A percentile compares a stretch with the other conserved stretches of the same genome.
phyloP scores from a whole-genome alignment of 208 protist genomes.

The Porcisia deanei region DNA sequence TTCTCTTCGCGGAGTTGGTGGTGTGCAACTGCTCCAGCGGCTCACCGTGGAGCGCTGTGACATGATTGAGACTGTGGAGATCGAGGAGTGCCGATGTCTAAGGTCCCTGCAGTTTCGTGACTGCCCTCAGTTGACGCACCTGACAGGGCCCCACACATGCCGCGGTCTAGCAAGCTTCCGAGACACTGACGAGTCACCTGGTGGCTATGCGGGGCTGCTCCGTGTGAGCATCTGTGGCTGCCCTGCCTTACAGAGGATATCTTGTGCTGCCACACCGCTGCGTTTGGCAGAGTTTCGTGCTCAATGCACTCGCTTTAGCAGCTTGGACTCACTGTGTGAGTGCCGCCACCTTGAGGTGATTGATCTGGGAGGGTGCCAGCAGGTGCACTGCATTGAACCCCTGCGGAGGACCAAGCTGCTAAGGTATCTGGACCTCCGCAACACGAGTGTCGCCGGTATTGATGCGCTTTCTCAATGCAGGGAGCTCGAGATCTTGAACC shows the following conservation, averaged over 20 bases:
- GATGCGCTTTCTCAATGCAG: neutral
- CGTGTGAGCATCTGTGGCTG: slow-evolving; percentile 1
- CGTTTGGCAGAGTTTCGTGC: neutral
- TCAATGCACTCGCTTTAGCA: neutral
- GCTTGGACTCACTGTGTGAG: neutral
- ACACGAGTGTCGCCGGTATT: neutral
- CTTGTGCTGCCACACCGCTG: neutral
- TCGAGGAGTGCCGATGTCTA: neutral
- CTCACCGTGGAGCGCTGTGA: neutral
- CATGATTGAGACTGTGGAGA: neutral
- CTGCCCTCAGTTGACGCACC: neutral
- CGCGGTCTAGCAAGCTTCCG: neutral
- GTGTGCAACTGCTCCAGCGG: neutral
- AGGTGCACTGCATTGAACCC: slow-evolving; percentile 1
- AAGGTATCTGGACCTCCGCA: neutral
- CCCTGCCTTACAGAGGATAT: neutral
- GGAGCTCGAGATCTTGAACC: neutral
- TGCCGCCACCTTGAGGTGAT: neutral
- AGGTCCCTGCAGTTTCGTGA: neutral
- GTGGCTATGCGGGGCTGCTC: neutral
- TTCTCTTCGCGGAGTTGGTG: neutral
- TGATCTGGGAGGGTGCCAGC: neutral
- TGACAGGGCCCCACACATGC: neutral
- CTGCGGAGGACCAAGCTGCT: neutral
- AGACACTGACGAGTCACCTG: neutral